These are phyloP conservation scores for Cynanchum wilfordii DNA, from an alignment of 257 asterid species.

Conservation along the genomic window DNA sequence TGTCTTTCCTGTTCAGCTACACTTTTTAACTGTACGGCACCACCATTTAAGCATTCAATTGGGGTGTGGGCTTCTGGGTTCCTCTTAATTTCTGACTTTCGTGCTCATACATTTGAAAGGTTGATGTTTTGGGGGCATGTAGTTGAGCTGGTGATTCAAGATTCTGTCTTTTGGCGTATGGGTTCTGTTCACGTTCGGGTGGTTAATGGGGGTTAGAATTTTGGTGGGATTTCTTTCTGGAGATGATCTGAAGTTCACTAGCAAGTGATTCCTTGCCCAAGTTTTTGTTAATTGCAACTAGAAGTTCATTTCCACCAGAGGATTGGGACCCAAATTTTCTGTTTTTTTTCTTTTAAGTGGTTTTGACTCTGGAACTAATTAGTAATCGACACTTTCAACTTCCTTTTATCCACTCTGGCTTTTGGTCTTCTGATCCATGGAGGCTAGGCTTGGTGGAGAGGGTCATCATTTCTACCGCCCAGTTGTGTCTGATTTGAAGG, in stretches of 20 bases:
- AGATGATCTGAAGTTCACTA: conserved; percentile 1
- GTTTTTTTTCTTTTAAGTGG: background rate
- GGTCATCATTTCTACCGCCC: conserved; percentile 25
- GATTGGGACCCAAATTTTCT: background rate
- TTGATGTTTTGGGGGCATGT: conserved; percentile 20
- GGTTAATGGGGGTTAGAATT: conserved; percentile 8
- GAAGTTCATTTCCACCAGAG: background rate
- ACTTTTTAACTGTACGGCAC: background rate
- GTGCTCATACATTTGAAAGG: conserved; percentile 7
- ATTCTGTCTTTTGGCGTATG: conserved; percentile 2
- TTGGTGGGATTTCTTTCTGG: background rate
- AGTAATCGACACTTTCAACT: background rate
- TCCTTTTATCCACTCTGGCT: conserved; percentile 15
- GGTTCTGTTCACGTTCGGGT: conserved; percentile 19
- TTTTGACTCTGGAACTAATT: conserved; percentile 6
- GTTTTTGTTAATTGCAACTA: background rate
- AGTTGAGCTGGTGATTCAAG: conserved; percentile 18
- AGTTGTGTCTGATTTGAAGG: conserved; percentile 45
- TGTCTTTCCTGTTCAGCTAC: background rate
- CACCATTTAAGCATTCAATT: background rate
- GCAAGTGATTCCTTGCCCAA: background rate
- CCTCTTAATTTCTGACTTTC: background rate
- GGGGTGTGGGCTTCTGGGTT: background rate
- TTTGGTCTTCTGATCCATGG: conserved; percentile 28
- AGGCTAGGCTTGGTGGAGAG: conserved; percentile 34